Base-by-base conservation (phyloP, 495 filamentous ascomycete species). In the Aspergillus panamensis region DNA sequence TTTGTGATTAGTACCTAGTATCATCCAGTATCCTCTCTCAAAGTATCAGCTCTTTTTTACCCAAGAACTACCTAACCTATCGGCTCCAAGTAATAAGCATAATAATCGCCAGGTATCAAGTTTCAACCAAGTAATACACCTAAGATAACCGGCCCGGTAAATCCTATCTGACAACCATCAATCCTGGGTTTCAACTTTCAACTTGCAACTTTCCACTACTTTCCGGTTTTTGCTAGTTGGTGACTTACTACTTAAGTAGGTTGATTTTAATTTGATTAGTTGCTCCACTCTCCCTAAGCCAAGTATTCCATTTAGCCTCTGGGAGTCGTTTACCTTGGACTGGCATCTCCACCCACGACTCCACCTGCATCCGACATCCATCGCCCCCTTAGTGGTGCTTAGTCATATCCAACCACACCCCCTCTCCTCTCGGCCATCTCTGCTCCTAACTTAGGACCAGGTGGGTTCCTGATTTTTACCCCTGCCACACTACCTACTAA, bases 61-160 rank as follows among this genome's bases (percentile, higher is more conserved):
- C 25, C 25, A 25, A 25, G 25, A 2, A 25, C 25, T 25, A 25
- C 25, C 25, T 25, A 25, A 5, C 5, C n/a, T n/a, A n/a, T n/a
- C n/a, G n/a, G n/a, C n/a, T n/a, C n/a, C n/a, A n/a, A n/a, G 10
- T 13, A 39, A 39, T 13, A 1, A 39, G 35, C 19, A 17, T 20
- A 6, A 3, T 17, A 10, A 1, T n/a, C 17, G 6, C 19, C 19
- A 19, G 16, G 42, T 20, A 10, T 16, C 42, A 44, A 19, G 40
- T 44, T n/a, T 44, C 40, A 45, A 45, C n/a, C 42, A 45, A 21
- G 42, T 45, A 45, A 45, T 17, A 45, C 20, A n/a, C n/a, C n/a
- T n/a, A n/a, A 45, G n/a, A 45, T 16, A n/a, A 45, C 42, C 5
- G 5, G 35, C 35, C 35, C n/a, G 42, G 42, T 25, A 25, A 13